phyloP scores from a whole-genome alignment of 1,284 basidiomycete genomes.

The Sphaerobolus stellatus region DNA sequence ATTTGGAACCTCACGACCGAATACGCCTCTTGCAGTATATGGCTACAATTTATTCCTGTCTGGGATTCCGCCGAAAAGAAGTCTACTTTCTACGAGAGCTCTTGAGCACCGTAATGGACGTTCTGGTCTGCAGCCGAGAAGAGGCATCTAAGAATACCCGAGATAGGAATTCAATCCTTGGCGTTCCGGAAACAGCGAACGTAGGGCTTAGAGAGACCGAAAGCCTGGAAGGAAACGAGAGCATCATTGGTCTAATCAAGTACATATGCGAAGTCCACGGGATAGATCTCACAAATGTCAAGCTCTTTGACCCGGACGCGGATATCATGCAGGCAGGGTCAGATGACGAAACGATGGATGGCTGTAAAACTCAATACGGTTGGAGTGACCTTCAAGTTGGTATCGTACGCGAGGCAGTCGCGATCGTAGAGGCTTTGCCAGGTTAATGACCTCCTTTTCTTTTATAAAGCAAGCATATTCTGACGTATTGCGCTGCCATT shows the following conservation, averaged over 20 bases:
- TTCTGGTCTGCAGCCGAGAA: constrained; percentile 76
- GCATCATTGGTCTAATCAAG: constrained; percentile 70
- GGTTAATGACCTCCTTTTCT: constrained; percentile 48
- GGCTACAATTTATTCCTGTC: constrained; percentile 70
- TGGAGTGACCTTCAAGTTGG: constrained; percentile 95
- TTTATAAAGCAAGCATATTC: constrained; percentile 6
- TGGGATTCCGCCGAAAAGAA: constrained; percentile 85
- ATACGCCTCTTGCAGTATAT: constrained; percentile 68
- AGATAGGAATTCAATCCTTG: constrained; percentile 27
- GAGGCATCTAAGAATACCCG: constrained; percentile 16
- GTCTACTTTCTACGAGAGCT: constrained; percentile 83
- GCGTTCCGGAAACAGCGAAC: constrained; percentile 46
- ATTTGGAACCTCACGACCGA: constrained; percentile 74
- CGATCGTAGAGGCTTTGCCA: constrained; percentile 87
- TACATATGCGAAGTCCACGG: constrained; percentile 77
- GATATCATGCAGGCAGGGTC: constrained; percentile 20
- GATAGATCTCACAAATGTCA: constrained; percentile 70
- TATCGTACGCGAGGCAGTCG: constrained; percentile 86
- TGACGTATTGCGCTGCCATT: constrained; percentile 23
- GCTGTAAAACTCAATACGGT: constrained; percentile 53
- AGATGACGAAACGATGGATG: constrained; percentile 22
- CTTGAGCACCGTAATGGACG: constrained; percentile 73
- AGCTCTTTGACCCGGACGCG: constrained; percentile 36
- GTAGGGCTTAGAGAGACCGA: constrained; percentile 73
- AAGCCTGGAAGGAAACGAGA: constrained; percentile 74